phyloP scores from a whole-genome alignment of 2,329 filamentous ascomycete species.

The Trichoderma brevicompactum region DNA sequence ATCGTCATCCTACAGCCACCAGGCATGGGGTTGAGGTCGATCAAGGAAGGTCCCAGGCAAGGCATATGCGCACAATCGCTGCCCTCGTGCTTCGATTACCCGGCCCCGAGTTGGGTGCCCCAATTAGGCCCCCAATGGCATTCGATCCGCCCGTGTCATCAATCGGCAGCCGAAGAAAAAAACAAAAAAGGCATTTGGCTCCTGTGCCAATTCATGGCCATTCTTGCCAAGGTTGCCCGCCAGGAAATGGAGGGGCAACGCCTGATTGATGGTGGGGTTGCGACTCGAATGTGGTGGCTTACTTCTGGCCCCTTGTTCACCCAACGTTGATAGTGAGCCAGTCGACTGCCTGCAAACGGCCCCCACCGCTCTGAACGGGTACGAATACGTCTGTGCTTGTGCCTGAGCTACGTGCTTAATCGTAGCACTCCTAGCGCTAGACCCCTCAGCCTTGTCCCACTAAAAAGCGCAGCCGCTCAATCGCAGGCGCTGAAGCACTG shows the following conservation, averaged over 20 bases:
- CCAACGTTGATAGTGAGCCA: slow-evolving; percentile 9
- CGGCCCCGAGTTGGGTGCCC: too few relatives aligned
- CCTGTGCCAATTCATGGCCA: too few relatives aligned
- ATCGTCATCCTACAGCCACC: neutral
- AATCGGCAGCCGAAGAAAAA: too few relatives aligned
- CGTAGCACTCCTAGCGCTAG: neutral
- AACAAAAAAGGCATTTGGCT: too few relatives aligned
- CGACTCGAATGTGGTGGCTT: neutral
- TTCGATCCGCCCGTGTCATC: too few relatives aligned
- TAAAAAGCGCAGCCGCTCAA: neutral
- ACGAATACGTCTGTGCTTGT: slow-evolving; percentile 27
- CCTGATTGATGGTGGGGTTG: neutral
- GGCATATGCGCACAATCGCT: neutral
- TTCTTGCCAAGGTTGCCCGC: too few relatives aligned
- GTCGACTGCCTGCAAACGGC: neutral
- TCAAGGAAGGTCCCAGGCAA: neutral
- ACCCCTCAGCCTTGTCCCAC: slow-evolving; percentile 28
- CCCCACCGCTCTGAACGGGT: slow-evolving; percentile 24
- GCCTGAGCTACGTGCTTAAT: slow-evolving; percentile 12
- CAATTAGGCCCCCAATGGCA: too few relatives aligned
- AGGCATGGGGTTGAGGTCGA: neutral
- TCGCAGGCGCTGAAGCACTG: neutral
- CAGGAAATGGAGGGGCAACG: neutral
- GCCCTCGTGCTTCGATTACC: too few relatives aligned
- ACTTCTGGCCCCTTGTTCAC: slow-evolving; percentile 7